Conservation (phyloP, 163 green algal species). For the Chlorella variabilis region DNA sequence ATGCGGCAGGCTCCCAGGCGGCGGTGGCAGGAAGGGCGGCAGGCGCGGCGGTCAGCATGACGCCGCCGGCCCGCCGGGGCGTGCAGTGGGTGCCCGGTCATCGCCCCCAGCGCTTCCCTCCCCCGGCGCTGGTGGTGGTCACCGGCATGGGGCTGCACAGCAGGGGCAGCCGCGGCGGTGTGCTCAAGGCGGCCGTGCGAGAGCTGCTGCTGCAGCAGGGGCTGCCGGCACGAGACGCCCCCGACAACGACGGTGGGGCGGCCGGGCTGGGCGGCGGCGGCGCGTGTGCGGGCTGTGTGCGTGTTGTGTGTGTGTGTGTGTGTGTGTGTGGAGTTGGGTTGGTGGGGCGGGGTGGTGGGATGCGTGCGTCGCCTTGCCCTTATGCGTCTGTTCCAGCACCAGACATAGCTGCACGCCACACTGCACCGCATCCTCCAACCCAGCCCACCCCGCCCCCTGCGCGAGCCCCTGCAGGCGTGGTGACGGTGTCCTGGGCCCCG, state of each 20-base stretch:
- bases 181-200: conserved; percentile 25
- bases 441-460: no score
- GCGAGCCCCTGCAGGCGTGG: conserved; percentile 8
- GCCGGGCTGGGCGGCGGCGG: neutral
- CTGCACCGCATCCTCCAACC: no score
- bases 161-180: conserved; percentile 1
- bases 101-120: neutral
- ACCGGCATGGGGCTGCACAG: conserved; percentile 34
- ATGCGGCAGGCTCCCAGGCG: no score
- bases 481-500: conserved; percentile 9
- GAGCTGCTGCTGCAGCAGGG: conserved; percentile 32
- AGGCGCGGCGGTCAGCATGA: no score
- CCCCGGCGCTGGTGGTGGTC: neutral
- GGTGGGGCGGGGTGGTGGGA: no score
- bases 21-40: no score
- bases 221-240: conserved; percentile 1
- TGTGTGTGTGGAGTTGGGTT: neutral
- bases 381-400: no score
- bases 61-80: no score
- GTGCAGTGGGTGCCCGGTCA: no score
- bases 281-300: neutral
- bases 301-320: neutral
- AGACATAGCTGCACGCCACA: no score
- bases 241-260: conserved; percentile 13
- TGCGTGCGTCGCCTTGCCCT: no score